Evolutionary conservation across 768 basidiomycete genomes (phyloP).

Genomic region (Favolaschia claudopus): DNA sequence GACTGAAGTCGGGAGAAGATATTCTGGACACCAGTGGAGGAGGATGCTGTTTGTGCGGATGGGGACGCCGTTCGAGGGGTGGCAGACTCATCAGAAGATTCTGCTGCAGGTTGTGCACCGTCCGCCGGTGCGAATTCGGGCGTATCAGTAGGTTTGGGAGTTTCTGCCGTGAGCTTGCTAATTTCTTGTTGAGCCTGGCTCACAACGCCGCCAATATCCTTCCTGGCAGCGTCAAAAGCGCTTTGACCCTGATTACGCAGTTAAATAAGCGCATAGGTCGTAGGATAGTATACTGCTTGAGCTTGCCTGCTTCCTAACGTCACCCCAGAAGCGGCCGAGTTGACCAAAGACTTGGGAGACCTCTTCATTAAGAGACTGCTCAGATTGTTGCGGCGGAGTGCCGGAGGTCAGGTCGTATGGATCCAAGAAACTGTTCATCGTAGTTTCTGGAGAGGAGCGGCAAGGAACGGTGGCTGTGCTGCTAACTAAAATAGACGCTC

Average conservation of each 20-base stretch:
- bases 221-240: constrained; percentile 71
- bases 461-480: no score
- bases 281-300: constrained; percentile 30
- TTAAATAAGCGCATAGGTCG: constrained; percentile 2
- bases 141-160: constrained; percentile 27
- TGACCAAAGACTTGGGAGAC: constrained; percentile 90
- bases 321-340: constrained; percentile 88
- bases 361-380: constrained; percentile 82
- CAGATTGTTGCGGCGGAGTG: constrained; percentile 50
- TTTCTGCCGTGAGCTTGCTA: constrained; percentile 60
- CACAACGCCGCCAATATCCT: constrained; percentile 77
- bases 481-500: no score
- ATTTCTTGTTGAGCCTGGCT: constrained; percentile 83
- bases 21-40: constrained; percentile 45
- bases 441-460: neutral
- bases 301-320: constrained; percentile 84
- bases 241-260: constrained; percentile 65
- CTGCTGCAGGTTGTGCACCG: constrained; percentile 22
- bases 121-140: no score
- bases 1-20: constrained; percentile 77
- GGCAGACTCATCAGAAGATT: constrained; percentile 31
- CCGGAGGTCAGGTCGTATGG: constrained; percentile 66
- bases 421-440: constrained; percentile 77
- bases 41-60: constrained; percentile 27
- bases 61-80: constrained; percentile 37